A percentile compares a stretch with the other conserved stretches of the same genome.
These are phyloP conservation scores for Heterobasidion irregulare DNA, from an alignment of 1,284 basidiomycete genomes.

Conservation along the genomic window DNA sequence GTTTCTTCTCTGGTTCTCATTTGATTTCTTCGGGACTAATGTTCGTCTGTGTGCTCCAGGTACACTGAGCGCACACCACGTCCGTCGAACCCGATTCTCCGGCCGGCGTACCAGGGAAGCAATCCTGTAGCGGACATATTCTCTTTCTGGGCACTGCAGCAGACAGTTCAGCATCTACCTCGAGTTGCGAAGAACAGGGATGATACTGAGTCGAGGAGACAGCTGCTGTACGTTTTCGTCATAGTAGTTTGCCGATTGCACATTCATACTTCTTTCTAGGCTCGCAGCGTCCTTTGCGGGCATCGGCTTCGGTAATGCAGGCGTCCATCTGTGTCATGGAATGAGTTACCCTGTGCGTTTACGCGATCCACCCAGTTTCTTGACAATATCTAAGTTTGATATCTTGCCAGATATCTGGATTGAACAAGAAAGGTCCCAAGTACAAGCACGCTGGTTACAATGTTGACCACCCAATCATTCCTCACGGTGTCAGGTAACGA, in stretches of 20 bases:
- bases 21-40: constrained; percentile 8
- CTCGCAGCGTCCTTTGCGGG: constrained; percentile 89
- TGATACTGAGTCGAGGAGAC: constrained; percentile 78
- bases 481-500: constrained; percentile 75
- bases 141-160: constrained; percentile 89
- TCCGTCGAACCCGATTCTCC: constrained; percentile 82
- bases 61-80: constrained; percentile 87
- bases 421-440: constrained; percentile 90
- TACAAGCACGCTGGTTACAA: constrained; percentile 84
- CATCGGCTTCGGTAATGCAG: constrained; percentile 94
- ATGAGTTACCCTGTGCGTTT: constrained; percentile 71
- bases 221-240: constrained; percentile 72
- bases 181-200: constrained; percentile 75
- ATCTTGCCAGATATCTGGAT: constrained; percentile 69
- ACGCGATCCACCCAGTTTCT: neutral
- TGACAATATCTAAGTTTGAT: neutral
- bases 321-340: constrained; percentile 87
- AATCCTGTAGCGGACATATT: constrained; percentile 97
- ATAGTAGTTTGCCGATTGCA: constrained; percentile 7
- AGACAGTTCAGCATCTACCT: constrained; percentile 87
- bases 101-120: constrained; percentile 93
- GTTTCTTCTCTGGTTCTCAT: constrained; percentile 16
- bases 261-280: constrained; percentile 27
- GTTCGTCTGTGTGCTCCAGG: constrained; percentile 24
- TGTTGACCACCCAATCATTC: constrained; percentile 83